Evolutionary conservation across 208 protist species (phyloP), one percentile per base, ranked within the genome.

Genomic region (Trypanosoma melophagium): DNA sequence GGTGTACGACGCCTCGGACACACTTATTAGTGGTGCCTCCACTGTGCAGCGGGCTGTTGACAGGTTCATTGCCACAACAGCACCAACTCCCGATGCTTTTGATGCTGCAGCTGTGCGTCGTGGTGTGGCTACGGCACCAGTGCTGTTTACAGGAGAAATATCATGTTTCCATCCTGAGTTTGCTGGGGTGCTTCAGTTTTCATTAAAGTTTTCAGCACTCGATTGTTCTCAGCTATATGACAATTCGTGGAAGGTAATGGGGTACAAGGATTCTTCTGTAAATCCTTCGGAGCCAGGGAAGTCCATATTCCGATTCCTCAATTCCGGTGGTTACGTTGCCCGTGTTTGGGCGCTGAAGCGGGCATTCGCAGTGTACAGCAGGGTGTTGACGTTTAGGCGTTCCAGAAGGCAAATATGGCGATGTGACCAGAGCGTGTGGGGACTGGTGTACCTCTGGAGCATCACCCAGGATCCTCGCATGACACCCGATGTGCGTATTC

Each of bases 371-470:
- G 69, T 31, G 17, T 62, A 38, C 59, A 8, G 16, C 1, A 44
- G 16, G 1, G 13, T 74, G 2, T 7, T n/a, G 10, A 31, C 5
- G 3, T 13, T 22, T 9, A 59, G 19, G 10, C 9, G 7, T 44
- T 5, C 7, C 7, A 60, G 9, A 19, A n/a, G 40, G 3, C 19
- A 51, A 28, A 42, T 28, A 16, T 66, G 56, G 59, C 54, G 51
- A 50, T 74, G 69, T 52, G 69, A 74, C 28, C 69, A 74, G 44
- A 60, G 28, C 21, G 35, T 52, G 8, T 63, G 56, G 60, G 52
- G 35, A 3, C 22, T 65, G 22, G 22, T 74, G 13, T 66, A 66
- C 28, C 8, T 68, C 7, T 69, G 41, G 60, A 62, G 69, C 24
- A 2, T 51, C 8, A 61, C 3, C 7, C 53, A 40, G 3, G 4